phyloP scores from a whole-genome alignment of 306 rosid species.

The Cercis canadensis region DNA sequence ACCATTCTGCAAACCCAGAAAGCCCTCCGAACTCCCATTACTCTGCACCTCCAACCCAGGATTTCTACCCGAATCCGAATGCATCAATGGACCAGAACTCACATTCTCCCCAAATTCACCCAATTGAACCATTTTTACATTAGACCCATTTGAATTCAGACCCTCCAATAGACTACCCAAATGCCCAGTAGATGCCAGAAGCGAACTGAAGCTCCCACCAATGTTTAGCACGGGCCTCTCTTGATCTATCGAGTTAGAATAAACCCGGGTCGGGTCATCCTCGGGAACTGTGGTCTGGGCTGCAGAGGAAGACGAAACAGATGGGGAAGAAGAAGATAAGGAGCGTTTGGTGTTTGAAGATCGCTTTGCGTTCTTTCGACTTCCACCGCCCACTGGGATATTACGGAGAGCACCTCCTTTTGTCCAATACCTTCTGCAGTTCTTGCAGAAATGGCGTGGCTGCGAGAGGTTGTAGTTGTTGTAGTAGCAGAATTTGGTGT shows the following conservation, averaged over 20 bases:
- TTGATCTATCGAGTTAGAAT: slow-evolving; percentile 36
- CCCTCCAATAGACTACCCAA: slow-evolving; percentile 65
- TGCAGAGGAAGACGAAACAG: slow-evolving; percentile 44
- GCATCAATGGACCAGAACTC: slow-evolving; percentile 40
- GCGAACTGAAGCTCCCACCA: slow-evolving; percentile 75
- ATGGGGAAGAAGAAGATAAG: slow-evolving; percentile 47
- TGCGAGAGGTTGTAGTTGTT: slow-evolving; percentile 95
- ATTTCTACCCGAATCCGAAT: slow-evolving; percentile 54
- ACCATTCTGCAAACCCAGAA: slow-evolving; percentile 61
- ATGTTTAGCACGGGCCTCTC: slow-evolving; percentile 41
- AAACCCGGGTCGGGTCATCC: slow-evolving; percentile 37
- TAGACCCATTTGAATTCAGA: slow-evolving; percentile 64
- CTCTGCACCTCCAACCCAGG: slow-evolving; percentile 53
- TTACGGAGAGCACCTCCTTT: slow-evolving; percentile 89
- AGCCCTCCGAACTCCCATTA: slow-evolving; percentile 50
- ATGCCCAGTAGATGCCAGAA: slow-evolving; percentile 60
- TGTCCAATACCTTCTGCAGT: slow-evolving; percentile 91
- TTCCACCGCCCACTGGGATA: slow-evolving; percentile 94
- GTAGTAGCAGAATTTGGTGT: slow-evolving; percentile 97
- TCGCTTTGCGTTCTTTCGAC: slow-evolving; percentile 69
- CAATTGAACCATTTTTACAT: slow-evolving; percentile 56
- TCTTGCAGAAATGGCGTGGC: slow-evolving; percentile 98
- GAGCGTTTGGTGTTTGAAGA: slow-evolving; percentile 55
- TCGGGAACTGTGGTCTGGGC: slow-evolving; percentile 37
- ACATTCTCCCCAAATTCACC: slow-evolving; percentile 54